Evolutionary conservation across 345 rosid genomes (phyloP), one percentile per base, ranked within the genome.

Genomic region (Aquilaria malaccensis): DNA sequence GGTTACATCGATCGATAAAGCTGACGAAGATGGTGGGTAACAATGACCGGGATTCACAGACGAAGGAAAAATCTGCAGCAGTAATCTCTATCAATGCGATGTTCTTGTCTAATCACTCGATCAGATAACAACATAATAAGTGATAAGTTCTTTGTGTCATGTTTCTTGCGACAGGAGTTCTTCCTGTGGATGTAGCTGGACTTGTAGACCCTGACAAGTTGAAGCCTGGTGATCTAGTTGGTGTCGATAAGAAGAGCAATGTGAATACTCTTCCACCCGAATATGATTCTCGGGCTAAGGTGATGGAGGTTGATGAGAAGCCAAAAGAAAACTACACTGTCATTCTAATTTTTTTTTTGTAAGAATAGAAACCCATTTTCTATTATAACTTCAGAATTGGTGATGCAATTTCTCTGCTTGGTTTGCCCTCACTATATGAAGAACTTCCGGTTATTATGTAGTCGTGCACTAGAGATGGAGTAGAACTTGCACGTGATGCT

Each of bases 381-480:
- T 22, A 22, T 22, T 22, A 22, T 22, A 22, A 22, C 22, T 0
- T 22, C 22, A 22, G 22, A 22, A 22, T 22, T 22, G 22, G 22
- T 22, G 22, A 22, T 22, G 22, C 22, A 22, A 22, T 41, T 52
- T 30, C 43, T 22, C 22, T 22, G 12, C 31, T 45, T 58, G 2
- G 46, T 58, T 72, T 7, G 31, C 14, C 30, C 4, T 37, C 4
- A 22, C 22, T 22, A 56, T 14, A 52, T 45, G 33, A 7, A 9
- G 43, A 54, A 57, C 22, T 22, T 15, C 47, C 59, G 47, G 43
- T 56, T 55, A 71, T 7, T 49, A 22, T 82, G 56, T 71, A 91
- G 99, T 91, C 91, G 96, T 95, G 91, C 77, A 91, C 91, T 60
- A 98, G 99, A 65, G 99, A 95, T 55, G 99, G 99, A 70, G 99